Evolutionary conservation across 202 grass and related monocot genomes (phyloP), one percentile per base, ranked within the genome.

Genomic region (Dendrocalamus latiflorus): DNA sequence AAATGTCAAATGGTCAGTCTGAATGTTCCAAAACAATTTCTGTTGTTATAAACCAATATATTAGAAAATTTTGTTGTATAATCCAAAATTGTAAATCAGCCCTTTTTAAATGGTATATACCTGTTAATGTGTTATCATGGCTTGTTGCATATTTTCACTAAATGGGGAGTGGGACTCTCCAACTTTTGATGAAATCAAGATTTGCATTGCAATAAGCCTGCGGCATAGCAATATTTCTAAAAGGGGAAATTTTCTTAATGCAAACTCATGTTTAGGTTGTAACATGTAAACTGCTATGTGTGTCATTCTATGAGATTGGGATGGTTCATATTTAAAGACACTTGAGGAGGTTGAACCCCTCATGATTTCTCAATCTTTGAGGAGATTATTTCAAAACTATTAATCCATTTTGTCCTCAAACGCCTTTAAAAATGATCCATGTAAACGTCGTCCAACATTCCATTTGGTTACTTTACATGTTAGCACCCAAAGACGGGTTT

Each of bases 1-100:
- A 61, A 48, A 41, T 66, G 44, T 55, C 8, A 63, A 68, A 30
- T 81, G 30, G 11, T 44, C 22, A 68, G 61, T 2, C n/a, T 62
- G 79, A 78, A 6, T 69, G 25, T 68, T 69, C 42, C 2, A 44
- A 83, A 72, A 45, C 51, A 57, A 74, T 79, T 76, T 83, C 11
- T 72, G 47, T 66, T 82, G 55, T n/a, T 76, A 36, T 89, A 62
- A 73, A 39, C 25, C 17, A 33, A 54, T 54, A 74, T 20, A 50
- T 69, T 16, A 65, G 3, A 26, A 55, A 76, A 11, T 24, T 2
- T 28, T 33, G 12, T 41, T 28, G 49, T 57, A 25, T 33, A 70
- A 34, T 24, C 57, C 9, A 15, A 64, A 64, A 9, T 34, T 71
- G 20, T 75, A 17, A 61, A 36, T 36, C 54, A 20, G 3, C 24